These are phyloP conservation scores for Geotrichum europaeum DNA, from an alignment of 1,139 yeast species.

Conservation along the genomic window DNA sequence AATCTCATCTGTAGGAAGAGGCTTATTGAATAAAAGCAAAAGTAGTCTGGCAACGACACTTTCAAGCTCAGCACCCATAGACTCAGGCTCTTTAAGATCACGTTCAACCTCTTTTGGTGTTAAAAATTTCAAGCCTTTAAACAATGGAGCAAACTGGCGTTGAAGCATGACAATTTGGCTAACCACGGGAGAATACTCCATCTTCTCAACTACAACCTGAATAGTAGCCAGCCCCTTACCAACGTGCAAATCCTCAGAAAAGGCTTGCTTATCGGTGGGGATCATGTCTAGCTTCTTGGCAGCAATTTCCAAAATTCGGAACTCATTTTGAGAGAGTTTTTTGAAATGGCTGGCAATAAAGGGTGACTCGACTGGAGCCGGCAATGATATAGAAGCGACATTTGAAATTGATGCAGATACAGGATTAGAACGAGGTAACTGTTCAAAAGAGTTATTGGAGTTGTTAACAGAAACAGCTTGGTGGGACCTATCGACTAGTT, in stretches of 20 bases:
- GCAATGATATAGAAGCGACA: not conserved
- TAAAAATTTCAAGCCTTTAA: slow-evolving; percentile 32
- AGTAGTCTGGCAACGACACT: slow-evolving; percentile 34
- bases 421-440: not conserved
- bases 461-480: not conserved
- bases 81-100: slow-evolving; percentile 29
- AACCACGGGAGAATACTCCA: not conserved
- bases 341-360: not conserved
- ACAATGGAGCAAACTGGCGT: slow-evolving; percentile 31
- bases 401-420: not conserved
- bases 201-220: not conserved
- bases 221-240: not conserved
- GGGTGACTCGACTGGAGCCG: not conserved
- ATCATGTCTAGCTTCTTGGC: not conserved
- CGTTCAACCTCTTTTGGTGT: slow-evolving; percentile 40
- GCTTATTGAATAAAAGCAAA: slow-evolving; percentile 32
- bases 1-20: not conserved
- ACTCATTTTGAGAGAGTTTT: not conserved
- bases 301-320: not conserved
- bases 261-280: not conserved
- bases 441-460: not conserved
- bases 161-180: slow-evolving; percentile 31
- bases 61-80: slow-evolving; percentile 31
- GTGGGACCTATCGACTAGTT: not conserved
- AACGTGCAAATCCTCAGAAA: not conserved